phyloP scores from a whole-genome alignment of 2,329 filamentous ascomycete genomes.

The Pleomassaria siparia region DNA sequence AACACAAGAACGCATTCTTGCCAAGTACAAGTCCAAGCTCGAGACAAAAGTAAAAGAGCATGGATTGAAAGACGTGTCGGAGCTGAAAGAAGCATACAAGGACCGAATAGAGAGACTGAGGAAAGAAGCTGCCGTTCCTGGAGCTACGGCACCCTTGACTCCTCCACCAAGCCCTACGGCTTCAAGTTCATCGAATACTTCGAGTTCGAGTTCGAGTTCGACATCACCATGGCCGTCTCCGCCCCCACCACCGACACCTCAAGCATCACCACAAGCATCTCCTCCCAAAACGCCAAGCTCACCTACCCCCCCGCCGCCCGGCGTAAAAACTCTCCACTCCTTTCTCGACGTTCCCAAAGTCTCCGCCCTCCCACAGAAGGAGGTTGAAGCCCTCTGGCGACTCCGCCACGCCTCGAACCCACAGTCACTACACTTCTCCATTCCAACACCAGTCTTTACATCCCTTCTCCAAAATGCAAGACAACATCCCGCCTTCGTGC shows the following conservation, averaged over 20 bases:
- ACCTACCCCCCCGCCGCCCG: conserved; percentile 38
- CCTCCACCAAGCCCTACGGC: conserved; percentile 17
- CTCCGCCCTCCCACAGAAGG: conserved; percentile 69
- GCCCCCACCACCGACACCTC: conserved; percentile 30
- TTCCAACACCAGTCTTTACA: conserved; percentile 73
- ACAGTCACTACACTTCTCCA: conserved; percentile 78
- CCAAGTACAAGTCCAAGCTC: conserved; percentile 88
- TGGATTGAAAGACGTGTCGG: conserved; percentile 69
- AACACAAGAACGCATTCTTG: conserved; percentile 66
- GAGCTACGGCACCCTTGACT: conserved; percentile 50
- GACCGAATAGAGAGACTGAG: conserved; percentile 77
- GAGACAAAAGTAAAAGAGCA: conserved; percentile 75
- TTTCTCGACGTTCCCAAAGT: conserved; percentile 82
- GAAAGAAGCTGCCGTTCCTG: conserved; percentile 63
- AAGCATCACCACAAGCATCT: conserved; percentile 17
- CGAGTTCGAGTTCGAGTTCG: conserved; percentile 16
- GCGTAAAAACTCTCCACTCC: conserved; percentile 65
- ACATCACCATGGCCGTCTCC: conserved; percentile 25
- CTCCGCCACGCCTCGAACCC: conserved; percentile 75
- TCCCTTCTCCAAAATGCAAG: conserved; percentile 72
- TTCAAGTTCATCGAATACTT: conserved; percentile 8
- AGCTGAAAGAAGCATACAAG: conserved; percentile 79
- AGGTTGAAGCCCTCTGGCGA: conserved; percentile 88
- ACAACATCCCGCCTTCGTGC: conserved; percentile 81
- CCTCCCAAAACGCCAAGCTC: conserved; percentile 1